Base-by-base conservation (phyloP, 2,329 filamentous ascomycete species). In the Diaporthe eres region DNA sequence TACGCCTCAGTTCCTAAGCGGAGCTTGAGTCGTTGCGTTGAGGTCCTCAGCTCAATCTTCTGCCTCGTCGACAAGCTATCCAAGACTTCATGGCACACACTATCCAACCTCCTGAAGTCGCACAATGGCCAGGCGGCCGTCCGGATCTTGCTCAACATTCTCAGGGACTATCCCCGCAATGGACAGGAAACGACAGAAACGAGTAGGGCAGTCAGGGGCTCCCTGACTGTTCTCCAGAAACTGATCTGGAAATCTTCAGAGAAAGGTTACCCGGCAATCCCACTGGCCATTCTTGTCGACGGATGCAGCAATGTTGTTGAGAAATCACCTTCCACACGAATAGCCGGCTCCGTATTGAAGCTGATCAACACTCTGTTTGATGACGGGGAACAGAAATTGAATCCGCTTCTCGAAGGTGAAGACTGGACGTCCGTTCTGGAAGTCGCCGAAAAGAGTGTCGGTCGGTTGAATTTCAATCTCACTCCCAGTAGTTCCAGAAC, bases 41-140 rank as follows among this genome's bases (percentile, higher is more conserved):
- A 93, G 77, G 90, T 95, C 3, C 86, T 96, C 72, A 93, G 93
- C 79, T 93, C 92, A 55, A 93, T 95, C 76, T 93, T 93, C 81
- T 92, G 90, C 77, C 86, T 94, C 70, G 90, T 95, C 3, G 85
- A 86, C 17, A 86, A 85, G 61, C 87, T 94, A 15, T 87, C 90
- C 75, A 90, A 92, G 77, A 88, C 90, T 55, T 89, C 93, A 4
- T 95, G 94, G 93, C 90, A 91, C 77, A 92, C 92, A 0, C 86
- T 95, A 44, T 88, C 90, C 80, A 93, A 94, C 78, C 86, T 96
- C 0, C 93, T 92, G 85, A 92, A 88, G 79, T 95, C 94, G 1
- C 93, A 95, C 81, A 91, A 94, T 78, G 93, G 93, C 28, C 92
- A 94, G 77, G 90, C 90, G 49, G 92, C 92, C 1, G 88, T 95